Evolutionary conservation across 192 early-diverging fungal species (phyloP), one percentile per base, ranked within the genome.

Genomic region (Neocallimastix lanati): DNA sequence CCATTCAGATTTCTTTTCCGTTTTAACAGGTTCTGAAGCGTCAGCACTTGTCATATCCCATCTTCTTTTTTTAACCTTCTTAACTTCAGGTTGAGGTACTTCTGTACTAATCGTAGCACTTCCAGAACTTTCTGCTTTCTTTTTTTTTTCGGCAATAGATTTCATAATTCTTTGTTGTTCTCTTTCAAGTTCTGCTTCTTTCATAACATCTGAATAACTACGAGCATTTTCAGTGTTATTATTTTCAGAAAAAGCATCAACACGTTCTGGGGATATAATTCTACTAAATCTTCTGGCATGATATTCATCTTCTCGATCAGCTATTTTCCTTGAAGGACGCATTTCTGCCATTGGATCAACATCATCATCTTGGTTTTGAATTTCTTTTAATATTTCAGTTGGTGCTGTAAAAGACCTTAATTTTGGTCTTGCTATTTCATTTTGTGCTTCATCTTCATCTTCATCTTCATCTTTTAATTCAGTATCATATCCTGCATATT

Each of bases 261-360:
- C 84, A 21, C 93, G 86, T 40, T 93, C 92, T 11, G 95, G 94
- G 6, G 96, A 96, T 27, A 99, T 88, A 29, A 84, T 83, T 13
- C 97, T 88, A 77, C 88, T 91, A 50, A 89, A 88, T 28, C 96
- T 84, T n/a, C 94, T 90, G 79, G 88, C 89, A 50, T 94, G 92
- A 81, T 98, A 96, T 38, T 96, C 94, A 83, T 88, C 90, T 81
- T 98, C 93, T 76, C 94, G 84, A 35, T 96, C 96, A 12, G 91
- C 90, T 79, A 96, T 95, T 13, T 88, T 85, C 12, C 90, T 84
- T 25, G 90, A 91, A 28, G 84, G 29, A 85, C 85, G 36, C 83
- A 89, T 79, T 87, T 91, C 86, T 3, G 35, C 84, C 83, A 85
- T 84, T 15, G 87, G 85, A 81, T 88, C 87, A 12, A 80, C 58